A percentile compares a stretch with the other conserved stretches of the same genome.
phyloP scores from a whole-genome alignment of 2,329 filamentous ascomycete genomes.

The Proliferodiscus dingleyae region DNA sequence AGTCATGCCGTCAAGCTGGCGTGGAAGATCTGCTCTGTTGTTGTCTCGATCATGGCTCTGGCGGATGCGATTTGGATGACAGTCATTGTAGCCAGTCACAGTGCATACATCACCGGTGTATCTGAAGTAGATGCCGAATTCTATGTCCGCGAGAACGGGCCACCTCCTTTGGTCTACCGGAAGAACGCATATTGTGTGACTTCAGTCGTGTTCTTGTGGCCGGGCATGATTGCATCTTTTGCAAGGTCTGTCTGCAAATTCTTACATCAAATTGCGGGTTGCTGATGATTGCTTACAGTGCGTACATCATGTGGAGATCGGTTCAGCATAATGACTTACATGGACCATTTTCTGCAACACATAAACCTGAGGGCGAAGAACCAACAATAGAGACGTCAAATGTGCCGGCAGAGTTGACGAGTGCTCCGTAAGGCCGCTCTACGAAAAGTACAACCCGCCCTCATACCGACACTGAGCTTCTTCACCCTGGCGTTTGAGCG shows the following conservation, averaged over 20 bases:
- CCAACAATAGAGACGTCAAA: conserved; percentile 13
- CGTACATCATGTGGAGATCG: conserved; percentile 33
- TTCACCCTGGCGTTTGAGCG: background rate
- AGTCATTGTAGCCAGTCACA: conserved; percentile 42
- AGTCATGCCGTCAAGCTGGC: conserved; percentile 43
- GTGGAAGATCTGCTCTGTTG: conserved; percentile 48
- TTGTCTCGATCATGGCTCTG: conserved; percentile 43
- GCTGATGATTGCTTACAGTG: conserved; percentile 19
- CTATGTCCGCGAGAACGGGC: conserved; percentile 32
- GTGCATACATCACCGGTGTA: conserved; percentile 41
- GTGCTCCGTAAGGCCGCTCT: background rate
- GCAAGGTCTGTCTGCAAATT: conserved; percentile 34
- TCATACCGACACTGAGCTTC: too few species aligned
- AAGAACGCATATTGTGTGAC: conserved; percentile 46
- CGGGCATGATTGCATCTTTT: conserved; percentile 44
- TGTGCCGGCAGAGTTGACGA: background rate
- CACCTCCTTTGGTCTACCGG: conserved; percentile 39
- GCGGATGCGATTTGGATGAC: conserved; percentile 46
- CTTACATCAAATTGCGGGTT: background rate
- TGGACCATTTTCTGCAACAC: conserved; percentile 25
- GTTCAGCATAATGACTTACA: conserved; percentile 31
- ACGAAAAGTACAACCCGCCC: too few species aligned
- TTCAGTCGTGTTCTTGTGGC: conserved; percentile 48
- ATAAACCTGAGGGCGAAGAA: conserved; percentile 17
- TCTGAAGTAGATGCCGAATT: conserved; percentile 24